Conservation (phyloP, 2,329 filamentous ascomycete genomes). For the Curvularia verruculosa region DNA sequence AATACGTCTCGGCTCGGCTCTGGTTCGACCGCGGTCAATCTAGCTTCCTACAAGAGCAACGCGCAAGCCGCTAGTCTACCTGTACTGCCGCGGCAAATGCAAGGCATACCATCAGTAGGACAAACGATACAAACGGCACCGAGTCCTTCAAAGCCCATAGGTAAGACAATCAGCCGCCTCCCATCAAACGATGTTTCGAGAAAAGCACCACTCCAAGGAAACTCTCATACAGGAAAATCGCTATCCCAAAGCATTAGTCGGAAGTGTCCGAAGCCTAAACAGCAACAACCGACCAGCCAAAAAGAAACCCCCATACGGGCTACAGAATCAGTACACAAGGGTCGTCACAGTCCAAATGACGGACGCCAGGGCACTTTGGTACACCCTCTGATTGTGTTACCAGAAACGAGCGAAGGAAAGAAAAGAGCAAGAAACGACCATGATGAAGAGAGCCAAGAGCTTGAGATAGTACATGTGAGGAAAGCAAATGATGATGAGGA, state of each 20-base stretch:
- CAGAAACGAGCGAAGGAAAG: neutral
- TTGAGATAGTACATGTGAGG: neutral
- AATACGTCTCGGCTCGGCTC: neutral
- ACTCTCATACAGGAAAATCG: neutral
- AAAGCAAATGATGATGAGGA: neutral
- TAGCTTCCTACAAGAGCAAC: neutral
- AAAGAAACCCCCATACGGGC: neutral
- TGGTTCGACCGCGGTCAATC: neutral
- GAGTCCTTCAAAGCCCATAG: neutral
- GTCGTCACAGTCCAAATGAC: neutral
- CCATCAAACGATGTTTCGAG: conserved; percentile 1
- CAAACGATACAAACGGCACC: neutral
- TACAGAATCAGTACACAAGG: neutral
- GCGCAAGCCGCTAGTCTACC: neutral
- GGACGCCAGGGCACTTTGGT: neutral
- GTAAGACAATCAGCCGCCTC: neutral
- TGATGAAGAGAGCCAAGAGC: neutral
- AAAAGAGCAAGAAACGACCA: neutral
- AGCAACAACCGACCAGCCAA: neutral
- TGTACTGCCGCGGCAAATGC: neutral
- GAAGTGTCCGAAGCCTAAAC: neutral
- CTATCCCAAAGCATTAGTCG: neutral
- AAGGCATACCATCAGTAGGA: neutral
- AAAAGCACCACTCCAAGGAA: conserved; percentile 9
- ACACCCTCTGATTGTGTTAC: neutral